Evolutionary conservation across 1,139 yeast species (phyloP), one percentile per base, ranked within the genome.

Genomic region (Geotrichum citri-aurantii): DNA sequence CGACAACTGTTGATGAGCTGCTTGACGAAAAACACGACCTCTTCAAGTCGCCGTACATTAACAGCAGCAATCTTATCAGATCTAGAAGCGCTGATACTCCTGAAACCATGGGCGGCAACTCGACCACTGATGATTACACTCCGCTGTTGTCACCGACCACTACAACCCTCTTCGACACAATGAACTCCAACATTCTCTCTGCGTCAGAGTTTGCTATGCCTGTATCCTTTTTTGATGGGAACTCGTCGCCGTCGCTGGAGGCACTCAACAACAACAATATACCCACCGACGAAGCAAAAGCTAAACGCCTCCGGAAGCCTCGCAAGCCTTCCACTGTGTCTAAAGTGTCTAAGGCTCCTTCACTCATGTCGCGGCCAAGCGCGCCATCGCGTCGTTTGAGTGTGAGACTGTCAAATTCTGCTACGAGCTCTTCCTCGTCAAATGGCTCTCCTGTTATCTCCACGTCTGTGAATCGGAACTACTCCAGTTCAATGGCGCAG

Each of bases 141-240:
- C 95, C 95, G 0, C 75, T 88, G 56, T 81, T 86, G 14, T 85
- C 91, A 1, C 95, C 95, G 0, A 86, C 87, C 3, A 84, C 81
- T 24, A 31, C 40, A 31, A 83, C 88, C 1, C 91, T 92, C 0
- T 68, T 81, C 64, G 90, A 84, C 23, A 58, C 72, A 0, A 62
- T 72, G 59, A 60, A 62, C 48, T 52, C 59, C 6, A 59, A 61
- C 47, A 55, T 61, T n/a, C 54, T 61, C 52, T 61, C 62, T 23
- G 59, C 65, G 11, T 65, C 66, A 2, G 73, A 69, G 37, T 67
- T 69, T 52, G 60, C 64, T n/a, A 68, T 69, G 66, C 71, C 69
- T 51, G 69, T 66, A 54, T 69, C 70, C 4, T 71, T 67, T 54
- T 79, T 80, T 65, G 75, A 79, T 40, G 68, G 85, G 62, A 33